A percentile compares a stretch with the other conserved stretches of the same genome.
Conservation (phyloP, 805 yeast species). For the Monosporozyma unispora region DNA sequence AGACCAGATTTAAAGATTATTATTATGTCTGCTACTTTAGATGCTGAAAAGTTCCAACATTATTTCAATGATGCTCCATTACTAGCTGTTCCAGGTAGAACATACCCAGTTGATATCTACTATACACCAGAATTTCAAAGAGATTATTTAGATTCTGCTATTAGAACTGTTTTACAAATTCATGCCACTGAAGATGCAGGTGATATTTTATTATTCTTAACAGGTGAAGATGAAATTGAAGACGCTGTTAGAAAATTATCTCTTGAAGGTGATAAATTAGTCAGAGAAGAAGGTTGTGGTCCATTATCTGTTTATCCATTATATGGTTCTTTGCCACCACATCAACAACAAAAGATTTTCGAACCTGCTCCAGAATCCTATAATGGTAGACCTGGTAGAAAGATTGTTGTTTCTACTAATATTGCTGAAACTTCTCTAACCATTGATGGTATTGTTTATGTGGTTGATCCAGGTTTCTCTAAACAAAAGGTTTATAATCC, state of each 20-base stretch:
- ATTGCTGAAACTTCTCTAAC: conserved; percentile 97
- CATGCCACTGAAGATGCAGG: conserved; percentile 96
- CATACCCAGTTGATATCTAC: conserved; percentile 93
- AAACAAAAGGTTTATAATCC: conserved; percentile 97
- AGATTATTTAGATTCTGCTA: conserved; percentile 90
- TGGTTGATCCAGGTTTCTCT: conserved; percentile 94
- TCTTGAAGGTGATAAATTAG: conserved; percentile 79
- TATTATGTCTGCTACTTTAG: conserved; percentile 95
- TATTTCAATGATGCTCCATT: conserved; percentile 90
- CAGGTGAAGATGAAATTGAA: conserved; percentile 98
- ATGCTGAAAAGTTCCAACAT: conserved; percentile 88
- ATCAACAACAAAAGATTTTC: conserved; percentile 88
- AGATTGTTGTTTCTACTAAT: conserved; percentile 84
- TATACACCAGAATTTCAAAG: conserved; percentile 95
- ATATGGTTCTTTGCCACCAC: conserved; percentile 94
- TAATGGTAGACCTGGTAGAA: conserved; percentile 89
- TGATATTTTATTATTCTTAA: conserved; percentile 74
- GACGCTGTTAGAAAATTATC: conserved; percentile 87
- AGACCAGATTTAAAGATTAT: conserved; percentile 86
- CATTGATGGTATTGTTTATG: conserved; percentile 94
- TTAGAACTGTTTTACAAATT: conserved; percentile 88
- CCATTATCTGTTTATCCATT: conserved; percentile 85
- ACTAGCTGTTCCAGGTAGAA: conserved; percentile 95
- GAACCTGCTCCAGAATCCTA: conserved; percentile 74
- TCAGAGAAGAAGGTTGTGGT: conserved; percentile 85